A percentile compares a stretch with the other conserved stretches of the same genome.
phyloP scores from a whole-genome alignment of 163 green algal species.

The Scenedesmus sp. region DNA sequence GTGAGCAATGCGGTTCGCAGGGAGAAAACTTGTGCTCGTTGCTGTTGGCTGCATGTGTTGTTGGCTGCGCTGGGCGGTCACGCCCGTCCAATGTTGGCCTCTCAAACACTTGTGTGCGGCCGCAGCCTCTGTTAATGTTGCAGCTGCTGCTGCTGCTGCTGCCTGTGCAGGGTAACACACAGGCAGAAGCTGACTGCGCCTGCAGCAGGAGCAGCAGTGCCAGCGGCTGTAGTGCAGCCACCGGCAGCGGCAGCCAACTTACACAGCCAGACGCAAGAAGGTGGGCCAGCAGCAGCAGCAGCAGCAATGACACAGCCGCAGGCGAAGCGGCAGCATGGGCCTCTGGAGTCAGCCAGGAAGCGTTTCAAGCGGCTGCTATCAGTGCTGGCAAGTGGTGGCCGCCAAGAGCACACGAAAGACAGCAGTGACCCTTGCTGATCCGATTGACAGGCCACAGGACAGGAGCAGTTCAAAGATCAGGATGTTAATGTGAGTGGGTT shows the following conservation, averaged over 20 bases:
- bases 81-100: background rate
- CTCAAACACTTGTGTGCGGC: background rate
- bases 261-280: background rate
- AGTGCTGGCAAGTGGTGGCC: background rate
- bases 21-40: too few species aligned
- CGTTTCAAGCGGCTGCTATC: slow-evolving; percentile 33
- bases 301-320: background rate
- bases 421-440: too few species aligned
- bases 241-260: background rate
- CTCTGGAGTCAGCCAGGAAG: background rate
- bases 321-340: background rate
- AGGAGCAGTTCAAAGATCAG: too few species aligned
- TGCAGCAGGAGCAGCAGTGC: background rate
- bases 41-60: too few species aligned
- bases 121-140: background rate
- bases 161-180: slow-evolving; percentile 30
- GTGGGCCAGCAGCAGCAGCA: slow-evolving; percentile 4
- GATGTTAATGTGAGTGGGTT: too few species aligned
- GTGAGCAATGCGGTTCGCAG: background rate
- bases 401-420: too few species aligned
- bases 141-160: background rate
- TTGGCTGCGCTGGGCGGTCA: background rate
- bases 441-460: too few species aligned
- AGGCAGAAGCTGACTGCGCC: background rate
- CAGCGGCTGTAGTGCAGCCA: background rate